Conservation (phyloP, 2,329 filamentous ascomycete genomes). For the Xylariaceae sp. region DNA sequence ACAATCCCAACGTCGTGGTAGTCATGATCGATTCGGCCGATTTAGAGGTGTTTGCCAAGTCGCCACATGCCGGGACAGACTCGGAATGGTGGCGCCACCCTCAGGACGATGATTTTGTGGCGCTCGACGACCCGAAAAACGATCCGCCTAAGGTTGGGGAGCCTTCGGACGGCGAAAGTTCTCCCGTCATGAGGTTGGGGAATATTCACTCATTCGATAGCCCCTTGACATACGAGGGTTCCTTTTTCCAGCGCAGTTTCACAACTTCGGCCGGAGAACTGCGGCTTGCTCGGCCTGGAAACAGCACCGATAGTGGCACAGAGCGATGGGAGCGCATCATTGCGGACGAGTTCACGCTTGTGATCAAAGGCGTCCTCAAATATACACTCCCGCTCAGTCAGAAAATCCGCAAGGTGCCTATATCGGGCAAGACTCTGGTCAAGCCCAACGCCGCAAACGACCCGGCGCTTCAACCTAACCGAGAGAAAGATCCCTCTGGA, state of each 20-base stretch:
- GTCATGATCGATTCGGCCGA: slow-evolving; percentile 83
- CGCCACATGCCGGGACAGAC: slow-evolving; percentile 73
- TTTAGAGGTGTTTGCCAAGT: slow-evolving; percentile 91
- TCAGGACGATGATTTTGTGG: slow-evolving; percentile 26
- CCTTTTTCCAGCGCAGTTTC: slow-evolving; percentile 69
- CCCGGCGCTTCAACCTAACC: slow-evolving; percentile 37
- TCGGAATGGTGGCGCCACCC: slow-evolving; percentile 54
- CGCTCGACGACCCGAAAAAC: slow-evolving; percentile 35
- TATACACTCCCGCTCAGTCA: slow-evolving; percentile 65
- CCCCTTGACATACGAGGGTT: slow-evolving; percentile 81
- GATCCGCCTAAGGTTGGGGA: slow-evolving; percentile 40
- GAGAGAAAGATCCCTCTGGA: slow-evolving; percentile 25
- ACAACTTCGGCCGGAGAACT: slow-evolving; percentile 77
- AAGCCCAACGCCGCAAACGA: slow-evolving; percentile 59
- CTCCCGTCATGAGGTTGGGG: slow-evolving; percentile 87
- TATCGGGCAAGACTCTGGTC: slow-evolving; percentile 54
- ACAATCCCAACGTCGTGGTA: slow-evolving; percentile 89
- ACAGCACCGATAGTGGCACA: slow-evolving; percentile 78
- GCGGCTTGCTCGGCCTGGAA: slow-evolving; percentile 76
- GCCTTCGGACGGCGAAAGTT: slow-evolving; percentile 58
- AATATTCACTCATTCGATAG: slow-evolving; percentile 84
- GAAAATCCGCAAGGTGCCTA: slow-evolving; percentile 52
- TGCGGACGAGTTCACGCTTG: slow-evolving; percentile 87
- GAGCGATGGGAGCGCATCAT: slow-evolving; percentile 87
- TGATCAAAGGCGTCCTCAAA: slow-evolving; percentile 83